Conservation (phyloP, 1,284 basidiomycete genomes). For the Pisolithus thermaeus region DNA sequence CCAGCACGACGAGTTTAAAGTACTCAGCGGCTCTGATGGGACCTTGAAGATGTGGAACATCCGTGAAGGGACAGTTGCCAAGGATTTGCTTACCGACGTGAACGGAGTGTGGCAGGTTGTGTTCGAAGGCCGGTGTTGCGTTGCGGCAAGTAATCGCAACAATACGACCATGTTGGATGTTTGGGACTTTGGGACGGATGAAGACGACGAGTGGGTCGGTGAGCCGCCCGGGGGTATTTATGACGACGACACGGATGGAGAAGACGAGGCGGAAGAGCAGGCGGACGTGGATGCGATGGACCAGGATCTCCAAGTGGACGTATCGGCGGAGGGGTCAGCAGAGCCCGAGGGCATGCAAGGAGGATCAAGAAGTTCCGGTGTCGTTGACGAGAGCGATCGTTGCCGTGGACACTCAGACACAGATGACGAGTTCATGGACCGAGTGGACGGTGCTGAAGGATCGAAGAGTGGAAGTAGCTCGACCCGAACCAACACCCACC, state of each 20-base stretch:
- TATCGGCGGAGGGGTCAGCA: constrained; percentile 48
- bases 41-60: constrained; percentile 97
- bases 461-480: constrained; percentile 33
- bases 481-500: constrained; percentile 15
- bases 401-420: constrained; percentile 18
- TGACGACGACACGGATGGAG: constrained; percentile 49
- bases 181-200: constrained; percentile 78
- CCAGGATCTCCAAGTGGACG: constrained; percentile 48
- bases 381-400: constrained; percentile 25
- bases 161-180: constrained; percentile 78
- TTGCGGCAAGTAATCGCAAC: constrained; percentile 83
- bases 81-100: constrained; percentile 84
- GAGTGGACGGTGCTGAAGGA: constrained; percentile 27
- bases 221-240: constrained; percentile 46
- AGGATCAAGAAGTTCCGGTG: constrained; percentile 25
- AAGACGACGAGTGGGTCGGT: constrained; percentile 52
- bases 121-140: constrained; percentile 88
- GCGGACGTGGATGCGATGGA: constrained; percentile 62
- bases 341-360: constrained; percentile 37
- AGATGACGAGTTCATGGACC: constrained; percentile 29
- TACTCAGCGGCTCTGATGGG: constrained; percentile 91
- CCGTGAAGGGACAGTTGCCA: constrained; percentile 73
- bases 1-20: constrained; percentile 95
- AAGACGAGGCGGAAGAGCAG: constrained; percentile 47
- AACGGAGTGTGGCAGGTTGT: constrained; percentile 95